phyloP scores from a whole-genome alignment of 2,329 filamentous ascomycete genomes.

The Arthrobotrys sphaeroides region DNA sequence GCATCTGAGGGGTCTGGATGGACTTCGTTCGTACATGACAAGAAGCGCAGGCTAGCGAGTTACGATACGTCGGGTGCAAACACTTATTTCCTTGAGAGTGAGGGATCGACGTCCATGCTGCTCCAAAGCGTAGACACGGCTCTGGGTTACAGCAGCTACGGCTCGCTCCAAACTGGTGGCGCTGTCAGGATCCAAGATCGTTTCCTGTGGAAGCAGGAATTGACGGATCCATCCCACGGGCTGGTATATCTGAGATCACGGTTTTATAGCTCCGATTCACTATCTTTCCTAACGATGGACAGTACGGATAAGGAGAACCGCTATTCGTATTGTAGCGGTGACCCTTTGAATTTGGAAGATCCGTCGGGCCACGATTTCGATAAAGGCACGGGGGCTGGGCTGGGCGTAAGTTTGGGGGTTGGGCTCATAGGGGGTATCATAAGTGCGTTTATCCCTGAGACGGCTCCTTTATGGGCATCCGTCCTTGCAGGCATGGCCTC shows the following conservation, averaged over 20 bases:
- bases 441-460: too few relatives aligned
- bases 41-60: too few relatives aligned
- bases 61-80: background rate
- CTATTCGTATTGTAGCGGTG: background rate
- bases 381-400: too few relatives aligned
- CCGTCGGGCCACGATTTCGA: background rate
- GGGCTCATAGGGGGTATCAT: too few relatives aligned
- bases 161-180: background rate
- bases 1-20: background rate
- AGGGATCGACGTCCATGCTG: background rate
- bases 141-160: background rate
- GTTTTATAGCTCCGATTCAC: background rate
- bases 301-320: background rate
- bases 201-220: background rate
- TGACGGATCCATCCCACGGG: too few relatives aligned
- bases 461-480: too few relatives aligned
- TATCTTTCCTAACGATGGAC: background rate
- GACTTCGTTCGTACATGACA: background rate
- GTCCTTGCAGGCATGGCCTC: too few relatives aligned
- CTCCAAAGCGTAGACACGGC: too few relatives aligned
- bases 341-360: slow-evolving; percentile 4
- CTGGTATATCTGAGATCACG: background rate
- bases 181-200: background rate
- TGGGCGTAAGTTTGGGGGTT: too few relatives aligned
- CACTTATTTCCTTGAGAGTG: background rate